Evolutionary conservation across 2,329 filamentous ascomycete species (phyloP), one percentile per base, ranked within the genome.

Genomic region (Thelonectria rubi): DNA sequence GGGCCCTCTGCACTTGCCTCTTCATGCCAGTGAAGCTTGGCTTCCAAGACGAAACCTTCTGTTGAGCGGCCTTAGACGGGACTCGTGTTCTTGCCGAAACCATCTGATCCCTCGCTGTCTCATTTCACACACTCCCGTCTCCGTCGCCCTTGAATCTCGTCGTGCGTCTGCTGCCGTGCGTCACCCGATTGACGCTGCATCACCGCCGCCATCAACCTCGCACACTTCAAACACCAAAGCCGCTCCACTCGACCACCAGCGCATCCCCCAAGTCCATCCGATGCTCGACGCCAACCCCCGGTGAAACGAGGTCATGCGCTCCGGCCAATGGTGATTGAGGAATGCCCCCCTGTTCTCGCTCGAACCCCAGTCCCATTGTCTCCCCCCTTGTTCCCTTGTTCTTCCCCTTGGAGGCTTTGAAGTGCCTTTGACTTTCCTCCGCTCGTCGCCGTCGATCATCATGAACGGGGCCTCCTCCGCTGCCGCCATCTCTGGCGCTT

Each of bases 401-500:
- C 34, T 37, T 37, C 26, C 10, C n/a, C n/a, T n/a, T n/a, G n/a
- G n/a, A n/a, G n/a, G 26, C 34, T 37, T 37, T 37, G 8, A 37
- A 37, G 7, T 15, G 15, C 34, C 32, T 14, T 37, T 37, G 34
- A 37, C 12, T 37, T 37, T 37, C 9, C 43, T 54, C 49, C 42
- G 32, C 50, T 34, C 5, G 37, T 17, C 45, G 17, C 45, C 7
- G 58, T 62, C 53, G 61, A 68, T 61, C 42, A 68, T 61, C 42
- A 69, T 70, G 58, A 51, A 62, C 51, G 57, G 62, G 55, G 62
- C 69, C 67, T 67, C 69, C 40, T 11, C 52, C 56, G 62, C 69
- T 65, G 67, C 69, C 43, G 14, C 52, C 56, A 59, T 65, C 58
- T 52, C 45, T 59, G 65, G 65, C 24, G 60, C 58, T 45, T 59